Evolutionary conservation across 108 stramenopile genomes (phyloP).

Genomic region (Fragilaria crotonensis): DNA sequence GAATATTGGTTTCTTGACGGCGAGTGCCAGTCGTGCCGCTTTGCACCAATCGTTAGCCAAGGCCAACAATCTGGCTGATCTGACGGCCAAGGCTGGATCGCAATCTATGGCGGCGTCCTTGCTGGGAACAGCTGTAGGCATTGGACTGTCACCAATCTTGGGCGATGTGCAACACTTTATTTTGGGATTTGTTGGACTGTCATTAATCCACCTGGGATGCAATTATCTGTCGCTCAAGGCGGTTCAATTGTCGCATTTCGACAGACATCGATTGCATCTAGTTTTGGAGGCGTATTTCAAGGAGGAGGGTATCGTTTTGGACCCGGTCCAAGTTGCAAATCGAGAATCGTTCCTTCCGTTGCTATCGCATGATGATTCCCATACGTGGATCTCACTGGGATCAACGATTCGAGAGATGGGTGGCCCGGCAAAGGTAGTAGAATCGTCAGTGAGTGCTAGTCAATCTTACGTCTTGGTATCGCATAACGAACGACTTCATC

Average conservation of each 20-base stretch:
- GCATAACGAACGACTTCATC: conserved; percentile 14
- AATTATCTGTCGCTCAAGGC: conserved; percentile 69
- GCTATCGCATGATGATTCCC: conserved; percentile 23
- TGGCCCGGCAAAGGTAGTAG: conserved; percentile 29
- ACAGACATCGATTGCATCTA: conserved; percentile 66
- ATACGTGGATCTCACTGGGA: conserved; percentile 54
- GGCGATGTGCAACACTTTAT: conserved; percentile 33
- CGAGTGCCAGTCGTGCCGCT: conserved; percentile 88
- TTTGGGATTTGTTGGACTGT: conserved; percentile 48
- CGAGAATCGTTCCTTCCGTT: conserved; percentile 61
- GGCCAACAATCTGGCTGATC: conserved; percentile 89
- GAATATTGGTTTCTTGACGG: conserved; percentile 91
- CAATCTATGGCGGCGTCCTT: conserved; percentile 88
- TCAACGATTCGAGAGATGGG: conserved; percentile 25
- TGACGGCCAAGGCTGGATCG: conserved; percentile 93
- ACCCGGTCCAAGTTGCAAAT: conserved; percentile 47
- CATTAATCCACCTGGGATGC: conserved; percentile 61
- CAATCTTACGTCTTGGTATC: conserved; percentile 16
- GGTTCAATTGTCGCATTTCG: conserved; percentile 71
- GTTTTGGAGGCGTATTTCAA: conserved; percentile 41
- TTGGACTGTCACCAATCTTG: conserved; percentile 58
- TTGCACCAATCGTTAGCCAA: conserved; percentile 82
- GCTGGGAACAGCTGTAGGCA: conserved; percentile 83
- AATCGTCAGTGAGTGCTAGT: conserved; percentile 3
- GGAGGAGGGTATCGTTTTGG: conserved; percentile 15